Conservation (phyloP, 2,329 filamentous ascomycete species). For the Penicillium sp. region DNA sequence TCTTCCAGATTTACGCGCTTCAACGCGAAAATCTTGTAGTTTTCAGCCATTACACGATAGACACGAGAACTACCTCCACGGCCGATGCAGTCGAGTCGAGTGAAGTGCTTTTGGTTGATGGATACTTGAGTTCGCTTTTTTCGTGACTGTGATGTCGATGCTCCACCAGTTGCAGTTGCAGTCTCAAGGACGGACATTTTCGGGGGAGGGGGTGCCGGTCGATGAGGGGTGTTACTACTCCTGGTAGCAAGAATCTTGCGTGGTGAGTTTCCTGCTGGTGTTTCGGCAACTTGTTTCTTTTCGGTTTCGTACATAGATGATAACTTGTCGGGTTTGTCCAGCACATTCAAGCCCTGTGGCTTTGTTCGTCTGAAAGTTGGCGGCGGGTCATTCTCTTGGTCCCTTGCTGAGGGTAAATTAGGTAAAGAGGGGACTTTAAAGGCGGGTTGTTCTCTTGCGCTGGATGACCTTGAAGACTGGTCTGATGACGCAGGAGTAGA, state of each 20-base stretch:
- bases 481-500: conserved; percentile 46
- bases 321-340: conserved; percentile 60
- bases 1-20: conserved; percentile 91
- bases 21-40: conserved; percentile 90
- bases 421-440: conserved; percentile 61
- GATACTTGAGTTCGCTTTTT: conserved; percentile 81
- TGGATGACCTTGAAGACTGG: conserved; percentile 41
- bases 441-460: conserved; percentile 51
- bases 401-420: conserved; percentile 62
- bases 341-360: conserved; percentile 53
- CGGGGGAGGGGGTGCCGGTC: conserved; percentile 78
- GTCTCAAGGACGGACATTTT: conserved; percentile 97
- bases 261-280: conserved; percentile 47
- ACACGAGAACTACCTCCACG: conserved; percentile 92
- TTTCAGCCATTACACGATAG: conserved; percentile 95
- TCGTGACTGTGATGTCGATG: conserved; percentile 69
- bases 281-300: conserved; percentile 44
- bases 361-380: conserved; percentile 67
- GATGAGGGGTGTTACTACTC: conserved; percentile 71
- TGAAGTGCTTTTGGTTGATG: conserved; percentile 89
- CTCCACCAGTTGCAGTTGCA: conserved; percentile 79
- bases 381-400: conserved; percentile 83
- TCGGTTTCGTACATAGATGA: conserved; percentile 52
- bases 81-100: conserved; percentile 84
- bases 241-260: conserved; percentile 53